A percentile compares a stretch with the other conserved stretches of the same genome.
These are phyloP conservation scores for Rhodotorula diobovata DNA, from an alignment of 768 basidiomycete genomes.

Conservation along the genomic window DNA sequence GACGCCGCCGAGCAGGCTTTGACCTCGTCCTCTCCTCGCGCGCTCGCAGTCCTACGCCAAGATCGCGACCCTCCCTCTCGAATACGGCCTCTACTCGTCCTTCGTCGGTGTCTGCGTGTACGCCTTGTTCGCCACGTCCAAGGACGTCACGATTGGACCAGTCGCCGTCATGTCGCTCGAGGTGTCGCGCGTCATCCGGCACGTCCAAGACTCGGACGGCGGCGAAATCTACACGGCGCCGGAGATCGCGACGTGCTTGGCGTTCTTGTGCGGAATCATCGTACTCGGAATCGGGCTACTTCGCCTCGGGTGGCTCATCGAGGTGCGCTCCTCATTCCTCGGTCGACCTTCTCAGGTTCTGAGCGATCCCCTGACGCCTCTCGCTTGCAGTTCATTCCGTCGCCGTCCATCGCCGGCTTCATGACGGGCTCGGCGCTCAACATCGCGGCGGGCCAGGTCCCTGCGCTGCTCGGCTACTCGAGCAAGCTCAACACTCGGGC, in stretches of 20 bases:
- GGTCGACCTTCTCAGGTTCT: neutral
- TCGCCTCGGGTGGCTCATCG: conserved; percentile 90
- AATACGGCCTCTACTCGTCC: conserved; percentile 93
- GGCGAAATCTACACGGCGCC: conserved; percentile 23
- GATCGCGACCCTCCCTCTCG: conserved; percentile 67
- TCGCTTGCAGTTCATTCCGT: conserved; percentile 73
- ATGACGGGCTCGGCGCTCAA: conserved; percentile 86
- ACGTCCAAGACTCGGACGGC: conserved; percentile 24
- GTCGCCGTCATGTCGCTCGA: conserved; percentile 90
- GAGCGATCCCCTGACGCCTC: neutral
- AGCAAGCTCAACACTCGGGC: conserved; percentile 62
- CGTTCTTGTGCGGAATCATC: conserved; percentile 85
- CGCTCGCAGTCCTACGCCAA: conserved; percentile 46
- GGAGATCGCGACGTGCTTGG: conserved; percentile 71
- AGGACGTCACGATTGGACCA: conserved; percentile 93
- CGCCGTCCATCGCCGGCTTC: conserved; percentile 58
- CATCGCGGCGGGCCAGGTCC: conserved; percentile 86
- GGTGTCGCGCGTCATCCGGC: conserved; percentile 46
- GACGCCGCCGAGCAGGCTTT: neutral
- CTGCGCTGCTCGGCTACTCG: conserved; percentile 66
- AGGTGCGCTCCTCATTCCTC: conserved; percentile 78
- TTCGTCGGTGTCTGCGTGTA: conserved; percentile 74
- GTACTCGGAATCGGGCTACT: conserved; percentile 83
- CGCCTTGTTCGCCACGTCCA: conserved; percentile 95
- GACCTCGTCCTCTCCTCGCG: too few species aligned